A percentile compares a stretch with the other conserved stretches of the same genome.
Evolutionary conservation across 2,329 filamentous ascomycete genomes (phyloP).

Genomic region (Fusarium liriodendri): DNA sequence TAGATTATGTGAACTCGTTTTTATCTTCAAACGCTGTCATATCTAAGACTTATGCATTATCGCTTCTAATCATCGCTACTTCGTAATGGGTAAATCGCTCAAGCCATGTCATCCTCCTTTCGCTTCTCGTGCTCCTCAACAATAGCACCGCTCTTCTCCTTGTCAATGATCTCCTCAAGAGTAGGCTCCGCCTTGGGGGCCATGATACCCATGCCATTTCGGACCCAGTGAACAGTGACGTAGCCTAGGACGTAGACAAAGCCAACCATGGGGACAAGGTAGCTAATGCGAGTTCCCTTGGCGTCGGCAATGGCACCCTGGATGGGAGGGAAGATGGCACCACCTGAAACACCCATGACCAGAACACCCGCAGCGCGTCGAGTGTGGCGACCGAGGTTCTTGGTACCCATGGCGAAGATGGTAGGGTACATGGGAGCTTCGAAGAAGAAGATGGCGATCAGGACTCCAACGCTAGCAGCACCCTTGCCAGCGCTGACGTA

Average conservation of each 20-base stretch:
- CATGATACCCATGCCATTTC: constrained; percentile 27
- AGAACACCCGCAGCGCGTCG: constrained; percentile 80
- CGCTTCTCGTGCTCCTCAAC: constrained; percentile 40
- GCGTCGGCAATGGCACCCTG: constrained; percentile 39
- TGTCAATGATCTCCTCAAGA: neutral
- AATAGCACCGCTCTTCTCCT: constrained; percentile 18
- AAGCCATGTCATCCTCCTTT: constrained; percentile 23
- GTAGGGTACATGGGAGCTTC: constrained; percentile 85
- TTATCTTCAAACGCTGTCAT: neutral
- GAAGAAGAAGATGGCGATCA: constrained; percentile 80
- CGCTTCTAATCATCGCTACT: neutral
- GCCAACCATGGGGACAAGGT: constrained; percentile 37
- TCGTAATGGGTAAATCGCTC: neutral
- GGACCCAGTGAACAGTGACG: constrained; percentile 32
- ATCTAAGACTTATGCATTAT: neutral
- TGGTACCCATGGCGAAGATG: constrained; percentile 81
- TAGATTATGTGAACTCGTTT: neutral
- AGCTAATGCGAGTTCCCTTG: constrained; percentile 37
- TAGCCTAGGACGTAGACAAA: constrained; percentile 42
- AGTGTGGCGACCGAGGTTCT: constrained; percentile 79
- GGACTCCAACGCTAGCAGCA: constrained; percentile 66
- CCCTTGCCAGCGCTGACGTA: constrained; percentile 57
- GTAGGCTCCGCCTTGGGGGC: constrained; percentile 15
- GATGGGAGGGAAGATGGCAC: constrained; percentile 58
- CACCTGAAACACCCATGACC: constrained; percentile 77